Evolutionary conservation across 768 basidiomycete species (phyloP), one percentile per base, ranked within the genome.

Genomic region (Suillus variegatus): DNA sequence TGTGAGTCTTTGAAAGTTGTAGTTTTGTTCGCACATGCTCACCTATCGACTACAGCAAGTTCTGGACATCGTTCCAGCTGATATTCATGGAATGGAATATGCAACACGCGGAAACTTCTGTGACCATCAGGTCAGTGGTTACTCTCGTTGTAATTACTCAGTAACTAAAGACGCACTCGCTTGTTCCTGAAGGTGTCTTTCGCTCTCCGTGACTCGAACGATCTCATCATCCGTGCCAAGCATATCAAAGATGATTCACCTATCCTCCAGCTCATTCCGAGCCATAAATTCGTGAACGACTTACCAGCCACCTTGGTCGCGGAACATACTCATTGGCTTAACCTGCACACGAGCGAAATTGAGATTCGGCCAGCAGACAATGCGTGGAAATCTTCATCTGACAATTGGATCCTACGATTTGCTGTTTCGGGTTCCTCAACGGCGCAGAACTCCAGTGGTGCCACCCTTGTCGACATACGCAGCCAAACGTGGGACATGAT

Each of bases 321-420:
- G 14, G 69, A 58, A 0, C 68, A 74, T 35, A 69, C 54, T 28
- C 78, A 77, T 57, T 79, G 78, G 78, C 54, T 78, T 22, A 67
- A 78, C 25, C 54, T 77, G 4, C 52, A 65, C 16, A 71, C 67
- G 0, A 62, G 62, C 10, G 18, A 57, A 47, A 63, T 78, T 12
- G 77, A 77, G 52, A 68, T 78, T 9, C 74, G 76, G 0, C 74
- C 75, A 22, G 66, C 70, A 1, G 65, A 72, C 8, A 63, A 35
- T 43, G 47, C 69, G 3, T 79, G 78, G 78, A 36, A 68, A 40
- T 14, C 52, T 4, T 76, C 74, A 0, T 5, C 65, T 6, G 70
- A 70, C 18, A 72, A 79, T 43, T 78, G 78, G 77, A 44, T 6
- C 10, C 52, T 78, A 14, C 35, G 58, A 14, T 69, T 67, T 32